Conservation (phyloP, 2,329 filamentous ascomycete genomes). For the Scedosporium aurantiacum region DNA sequence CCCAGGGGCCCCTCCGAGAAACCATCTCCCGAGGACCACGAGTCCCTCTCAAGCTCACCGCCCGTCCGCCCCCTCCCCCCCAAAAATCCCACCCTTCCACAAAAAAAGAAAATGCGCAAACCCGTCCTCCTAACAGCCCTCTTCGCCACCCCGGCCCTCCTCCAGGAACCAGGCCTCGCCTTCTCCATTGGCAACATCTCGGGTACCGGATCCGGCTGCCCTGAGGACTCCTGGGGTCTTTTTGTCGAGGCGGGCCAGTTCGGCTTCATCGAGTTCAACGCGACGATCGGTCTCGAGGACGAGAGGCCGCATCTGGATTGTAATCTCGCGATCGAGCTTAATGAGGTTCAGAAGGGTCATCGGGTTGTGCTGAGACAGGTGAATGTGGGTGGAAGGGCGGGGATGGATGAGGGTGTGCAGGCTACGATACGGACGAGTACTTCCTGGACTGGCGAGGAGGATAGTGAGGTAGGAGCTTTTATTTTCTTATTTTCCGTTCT, state of each 20-base stretch:
- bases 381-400: not conserved
- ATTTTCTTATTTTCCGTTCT: not conserved
- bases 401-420: not conserved
- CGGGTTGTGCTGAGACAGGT: not conserved
- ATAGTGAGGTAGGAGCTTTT: not conserved
- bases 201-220: not conserved
- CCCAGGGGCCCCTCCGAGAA: no score
- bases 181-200: not conserved
- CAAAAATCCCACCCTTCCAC: no score
- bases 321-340: not conserved
- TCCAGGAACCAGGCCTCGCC: not conserved
- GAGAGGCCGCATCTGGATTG: not conserved
- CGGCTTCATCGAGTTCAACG: constrained; percentile 1
- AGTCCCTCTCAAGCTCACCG: not conserved
- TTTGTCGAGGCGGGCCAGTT: not conserved
- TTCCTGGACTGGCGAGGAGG: constrained; percentile 1
- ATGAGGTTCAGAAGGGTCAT: not conserved
- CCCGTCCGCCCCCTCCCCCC: no score
- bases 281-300: not conserved
- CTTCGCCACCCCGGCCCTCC: not conserved
- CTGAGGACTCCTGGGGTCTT: not conserved
- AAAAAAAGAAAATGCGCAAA: not conserved
- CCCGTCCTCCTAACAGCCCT: not conserved
- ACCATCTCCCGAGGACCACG: not conserved
- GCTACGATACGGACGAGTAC: not conserved